Percentiles rank a stretch among this genome's conserved stretches.
Conservation (phyloP, 805 yeast genomes). For the Cyberlindnera maclurae region DNA sequence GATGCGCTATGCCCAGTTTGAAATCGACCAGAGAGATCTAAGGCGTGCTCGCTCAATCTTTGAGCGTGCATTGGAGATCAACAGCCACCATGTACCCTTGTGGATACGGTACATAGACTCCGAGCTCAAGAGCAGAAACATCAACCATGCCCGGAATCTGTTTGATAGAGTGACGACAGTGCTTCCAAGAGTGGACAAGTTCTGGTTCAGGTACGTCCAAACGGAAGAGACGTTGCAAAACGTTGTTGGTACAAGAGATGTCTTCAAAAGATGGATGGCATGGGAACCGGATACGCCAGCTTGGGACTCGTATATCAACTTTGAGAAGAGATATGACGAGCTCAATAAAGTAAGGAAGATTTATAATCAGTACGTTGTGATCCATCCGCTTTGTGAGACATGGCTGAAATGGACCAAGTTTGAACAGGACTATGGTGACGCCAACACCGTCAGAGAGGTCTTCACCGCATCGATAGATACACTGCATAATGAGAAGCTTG, state of each 20-base stretch:
- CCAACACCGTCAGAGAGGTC: constrained; percentile 48
- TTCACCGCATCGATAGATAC: constrained; percentile 63
- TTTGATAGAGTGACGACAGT: constrained; percentile 69
- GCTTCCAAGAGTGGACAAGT: constrained; percentile 73
- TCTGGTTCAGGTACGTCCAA: constrained; percentile 80
- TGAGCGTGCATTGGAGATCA: constrained; percentile 80
- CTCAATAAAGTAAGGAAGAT: constrained; percentile 49
- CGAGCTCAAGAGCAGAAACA: constrained; percentile 63
- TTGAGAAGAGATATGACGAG: constrained; percentile 64
- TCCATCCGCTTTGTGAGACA: constrained; percentile 44
- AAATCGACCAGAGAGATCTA: constrained; percentile 69
- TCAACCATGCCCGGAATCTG: constrained; percentile 85
- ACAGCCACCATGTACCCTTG: constrained; percentile 66
- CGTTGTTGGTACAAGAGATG: constrained; percentile 47
- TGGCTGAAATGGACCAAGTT: constrained; percentile 77
- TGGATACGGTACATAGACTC: constrained; percentile 81
- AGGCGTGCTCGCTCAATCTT: constrained; percentile 78
- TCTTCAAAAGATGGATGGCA: constrained; percentile 74
- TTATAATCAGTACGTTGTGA: constrained; percentile 47
- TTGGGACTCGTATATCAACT: constrained; percentile 68
- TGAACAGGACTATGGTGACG: constrained; percentile 48
- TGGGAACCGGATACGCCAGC: constrained; percentile 67
- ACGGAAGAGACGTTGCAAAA: constrained; percentile 76
- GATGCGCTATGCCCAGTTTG: constrained; percentile 89
- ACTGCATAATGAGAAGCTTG: constrained; percentile 31